Percentiles rank a stretch among this genome's conserved stretches.
Conservation (phyloP, 1,284 basidiomycete genomes). For the Exobasidium rhododendri region DNA sequence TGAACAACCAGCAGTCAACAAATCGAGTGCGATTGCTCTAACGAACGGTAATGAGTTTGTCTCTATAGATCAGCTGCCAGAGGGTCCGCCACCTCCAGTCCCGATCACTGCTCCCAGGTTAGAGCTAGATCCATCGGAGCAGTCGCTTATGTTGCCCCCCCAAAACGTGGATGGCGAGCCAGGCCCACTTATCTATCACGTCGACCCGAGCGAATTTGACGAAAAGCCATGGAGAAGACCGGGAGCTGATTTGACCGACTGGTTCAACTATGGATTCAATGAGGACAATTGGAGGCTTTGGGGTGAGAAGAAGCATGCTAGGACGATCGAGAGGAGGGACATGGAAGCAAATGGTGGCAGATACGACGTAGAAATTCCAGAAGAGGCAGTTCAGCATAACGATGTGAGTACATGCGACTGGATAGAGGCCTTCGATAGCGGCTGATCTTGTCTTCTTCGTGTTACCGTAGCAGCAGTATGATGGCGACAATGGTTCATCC, state of each 20-base stretch:
- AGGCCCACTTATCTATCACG: conserved; percentile 79
- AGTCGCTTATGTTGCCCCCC: conserved; percentile 28
- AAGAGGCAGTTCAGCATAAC: not conserved
- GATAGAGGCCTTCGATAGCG: too few relatives aligned
- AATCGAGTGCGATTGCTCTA: not conserved
- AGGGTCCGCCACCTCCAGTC: conserved; percentile 46
- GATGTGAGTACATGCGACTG: conserved; percentile 7
- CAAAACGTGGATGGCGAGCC: conserved; percentile 60
- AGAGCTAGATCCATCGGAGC: conserved; percentile 19
- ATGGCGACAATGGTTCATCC: conserved; percentile 1
- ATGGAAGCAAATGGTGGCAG: conserved; percentile 8
- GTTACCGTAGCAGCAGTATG: conserved; percentile 10
- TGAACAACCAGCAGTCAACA: not conserved
- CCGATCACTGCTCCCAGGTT: conserved; percentile 38
- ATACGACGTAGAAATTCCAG: not conserved
- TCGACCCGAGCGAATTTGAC: conserved; percentile 73
- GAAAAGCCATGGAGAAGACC: conserved; percentile 88
- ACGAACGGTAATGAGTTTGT: not conserved
- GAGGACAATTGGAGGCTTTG: conserved; percentile 92
- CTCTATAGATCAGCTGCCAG: conserved; percentile 16
- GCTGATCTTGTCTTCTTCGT: too few relatives aligned
- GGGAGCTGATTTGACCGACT: conserved; percentile 90
- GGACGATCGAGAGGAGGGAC: conserved; percentile 6
- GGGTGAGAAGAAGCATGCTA: conserved; percentile 67
- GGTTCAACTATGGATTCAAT: conserved; percentile 99